Percentiles rank a stretch among this genome's conserved stretches.
Evolutionary conservation across 1,139 yeast genomes (phyloP).

Genomic region (Yamadazyma atlantica): DNA sequence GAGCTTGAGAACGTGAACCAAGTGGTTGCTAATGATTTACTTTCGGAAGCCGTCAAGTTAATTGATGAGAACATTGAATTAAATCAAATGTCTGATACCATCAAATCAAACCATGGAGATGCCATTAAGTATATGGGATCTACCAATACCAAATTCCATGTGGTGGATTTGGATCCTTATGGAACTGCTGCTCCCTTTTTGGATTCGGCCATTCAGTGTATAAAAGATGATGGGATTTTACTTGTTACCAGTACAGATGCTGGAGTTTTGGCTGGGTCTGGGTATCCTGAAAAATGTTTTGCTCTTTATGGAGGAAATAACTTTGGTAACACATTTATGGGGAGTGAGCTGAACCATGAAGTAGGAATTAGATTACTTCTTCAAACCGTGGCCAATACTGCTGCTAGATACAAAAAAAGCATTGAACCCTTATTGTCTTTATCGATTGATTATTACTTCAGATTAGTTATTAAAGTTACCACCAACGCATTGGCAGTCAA

Average conservation of each 20-base stretch:
- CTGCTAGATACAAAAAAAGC: slow-evolving; percentile 83
- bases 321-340: slow-evolving; percentile 72
- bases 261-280: slow-evolving; percentile 92
- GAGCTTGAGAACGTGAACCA: slow-evolving; percentile 75
- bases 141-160: slow-evolving; percentile 59
- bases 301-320: slow-evolving; percentile 80
- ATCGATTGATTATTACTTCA: slow-evolving; percentile 88
- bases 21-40: slow-evolving; percentile 85
- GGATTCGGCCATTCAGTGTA: slow-evolving; percentile 82
- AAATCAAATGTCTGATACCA: slow-evolving; percentile 55
- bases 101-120: slow-evolving; percentile 75
- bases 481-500: slow-evolving; percentile 83
- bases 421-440: slow-evolving; percentile 84
- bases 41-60: slow-evolving; percentile 82
- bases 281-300: slow-evolving; percentile 95
- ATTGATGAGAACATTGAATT: slow-evolving; percentile 69
- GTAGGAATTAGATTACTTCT: slow-evolving; percentile 85
- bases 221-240: slow-evolving; percentile 79
- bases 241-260: slow-evolving; percentile 95
- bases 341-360: slow-evolving; percentile 86
- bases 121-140: slow-evolving; percentile 81
- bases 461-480: slow-evolving; percentile 75
- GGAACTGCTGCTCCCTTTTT: slow-evolving; percentile 96
- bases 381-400: slow-evolving; percentile 72
- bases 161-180: slow-evolving; percentile 92